These are phyloP conservation scores for Cladosporium sp. DNA, from an alignment of 2,329 filamentous ascomycete genomes.

Conservation along the genomic window DNA sequence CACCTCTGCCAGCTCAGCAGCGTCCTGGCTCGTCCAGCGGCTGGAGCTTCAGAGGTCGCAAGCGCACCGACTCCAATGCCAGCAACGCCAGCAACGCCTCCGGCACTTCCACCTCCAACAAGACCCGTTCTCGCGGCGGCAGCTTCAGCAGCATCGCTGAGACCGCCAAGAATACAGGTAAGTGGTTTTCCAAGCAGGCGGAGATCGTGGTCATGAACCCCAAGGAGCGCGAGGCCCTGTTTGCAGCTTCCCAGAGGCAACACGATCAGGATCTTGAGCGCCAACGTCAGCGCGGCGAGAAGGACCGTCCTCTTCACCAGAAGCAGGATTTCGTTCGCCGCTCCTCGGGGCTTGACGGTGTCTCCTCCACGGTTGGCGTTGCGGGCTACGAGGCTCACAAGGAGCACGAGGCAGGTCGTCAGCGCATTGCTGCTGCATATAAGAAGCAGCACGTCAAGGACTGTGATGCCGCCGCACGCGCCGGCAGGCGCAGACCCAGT, in stretches of 20 bases:
- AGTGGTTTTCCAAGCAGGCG: neutral
- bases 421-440: neutral
- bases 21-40: slow-evolving; percentile 5
- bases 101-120: neutral
- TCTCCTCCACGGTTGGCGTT: neutral
- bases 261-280: neutral
- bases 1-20: neutral
- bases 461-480: neutral
- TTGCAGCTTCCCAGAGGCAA: neutral
- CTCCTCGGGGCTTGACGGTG: neutral
- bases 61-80: slow-evolving; percentile 5
- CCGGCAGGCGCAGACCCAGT: neutral
- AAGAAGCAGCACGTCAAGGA: neutral
- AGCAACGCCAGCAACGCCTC: neutral
- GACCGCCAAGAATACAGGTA: slow-evolving; percentile 14
- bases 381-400: neutral
- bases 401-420: neutral
- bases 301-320: slow-evolving; percentile 16
- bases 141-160: slow-evolving; percentile 19
- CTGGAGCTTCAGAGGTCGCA: slow-evolving; percentile 10
- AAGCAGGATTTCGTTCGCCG: neutral
- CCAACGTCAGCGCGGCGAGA: neutral
- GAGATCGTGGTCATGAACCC: slow-evolving; percentile 18
- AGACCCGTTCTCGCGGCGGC: neutral
- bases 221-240: slow-evolving; percentile 10